Base-by-base conservation (phyloP, 164 flowering plant genomes). In the Echeveria elegans region DNA sequence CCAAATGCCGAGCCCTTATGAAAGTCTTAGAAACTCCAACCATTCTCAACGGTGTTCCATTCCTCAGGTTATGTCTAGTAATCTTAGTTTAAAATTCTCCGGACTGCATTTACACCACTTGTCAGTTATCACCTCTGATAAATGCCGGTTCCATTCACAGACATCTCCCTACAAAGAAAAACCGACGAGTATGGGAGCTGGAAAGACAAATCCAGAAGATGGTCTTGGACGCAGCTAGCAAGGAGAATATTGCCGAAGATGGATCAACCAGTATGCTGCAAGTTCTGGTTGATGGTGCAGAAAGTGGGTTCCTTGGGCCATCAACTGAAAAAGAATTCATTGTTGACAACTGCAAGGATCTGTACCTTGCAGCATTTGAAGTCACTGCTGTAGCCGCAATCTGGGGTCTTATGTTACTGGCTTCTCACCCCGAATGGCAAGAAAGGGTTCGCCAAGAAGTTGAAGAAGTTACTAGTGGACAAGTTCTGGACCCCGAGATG, bases 1-100 rank as follows among this genome's bases (percentile, higher is more conserved):
- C 47, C 12, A 75, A 66, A 28, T 63, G 75, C 8, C 72, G 78
- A 31, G 66, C 72, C 18, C 74, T 77, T 28, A 68, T 77, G 77
- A 29, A 67, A 26, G 32, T 59, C 66, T 67, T 68, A 29, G 50
- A 68, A 40, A 68, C 70, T 32, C 70, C 70, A 29, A 68, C 70
- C 30, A 41, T 68, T 16, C 68, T 47, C 61, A 66, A 38, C 43
- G 74, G 72, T 0, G n/a, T 74, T 48, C 80, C 76, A 4, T 70
- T 74, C 14, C 12, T 72, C 63, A 70, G 77, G 77, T 73, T 56
- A 53, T 29, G 10, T 72, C 63, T 66, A 76, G 77, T 73, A 64
- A 53, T 29, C 69, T 47, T 66, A 37, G 30, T 21, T 23, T 50
- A 21, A 29, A 24, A 5, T 48, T 19, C 24, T 9, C 28, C 19